These are phyloP conservation scores for Oryza punctata DNA, from an alignment of 176 grass and related monocot species.

Conservation along the genomic window DNA sequence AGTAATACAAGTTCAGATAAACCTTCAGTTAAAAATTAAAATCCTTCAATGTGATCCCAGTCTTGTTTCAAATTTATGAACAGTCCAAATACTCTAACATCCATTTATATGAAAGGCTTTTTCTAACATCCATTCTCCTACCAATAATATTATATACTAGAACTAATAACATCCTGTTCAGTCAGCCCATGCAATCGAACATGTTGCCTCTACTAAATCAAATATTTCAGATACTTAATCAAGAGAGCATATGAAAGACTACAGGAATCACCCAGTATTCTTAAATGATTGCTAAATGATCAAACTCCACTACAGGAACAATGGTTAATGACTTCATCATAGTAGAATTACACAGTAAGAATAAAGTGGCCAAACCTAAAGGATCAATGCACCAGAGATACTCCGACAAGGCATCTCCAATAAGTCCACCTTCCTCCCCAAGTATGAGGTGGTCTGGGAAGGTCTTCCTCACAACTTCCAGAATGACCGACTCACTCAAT, in stretches of 20 bases:
- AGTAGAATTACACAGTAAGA: neutral
- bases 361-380: slow-evolving; percentile 66
- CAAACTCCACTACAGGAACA: neutral
- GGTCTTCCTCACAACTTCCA: slow-evolving; percentile 82
- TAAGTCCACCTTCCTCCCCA: slow-evolving; percentile 95
- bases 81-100: neutral
- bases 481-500: slow-evolving; percentile 80
- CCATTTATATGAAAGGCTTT: neutral
- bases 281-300: neutral
- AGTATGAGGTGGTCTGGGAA: slow-evolving; percentile 97
- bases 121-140: slow-evolving; percentile 7
- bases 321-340: neutral
- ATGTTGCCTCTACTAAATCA: neutral
- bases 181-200: neutral
- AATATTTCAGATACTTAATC: neutral
- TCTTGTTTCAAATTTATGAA: slow-evolving; percentile 16
- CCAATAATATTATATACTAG: neutral
- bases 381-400: slow-evolving; percentile 99
- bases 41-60: neutral
- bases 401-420: slow-evolving; percentile 82
- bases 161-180: slow-evolving; percentile 26
- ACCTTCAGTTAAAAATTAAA: slow-evolving; percentile 22
- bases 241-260: neutral
- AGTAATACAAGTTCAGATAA: slow-evolving; percentile 1
- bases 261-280: neutral